Evolutionary conservation across 208 protist genomes (phyloP).

Genomic region (Trypanosoma cruzi): DNA sequence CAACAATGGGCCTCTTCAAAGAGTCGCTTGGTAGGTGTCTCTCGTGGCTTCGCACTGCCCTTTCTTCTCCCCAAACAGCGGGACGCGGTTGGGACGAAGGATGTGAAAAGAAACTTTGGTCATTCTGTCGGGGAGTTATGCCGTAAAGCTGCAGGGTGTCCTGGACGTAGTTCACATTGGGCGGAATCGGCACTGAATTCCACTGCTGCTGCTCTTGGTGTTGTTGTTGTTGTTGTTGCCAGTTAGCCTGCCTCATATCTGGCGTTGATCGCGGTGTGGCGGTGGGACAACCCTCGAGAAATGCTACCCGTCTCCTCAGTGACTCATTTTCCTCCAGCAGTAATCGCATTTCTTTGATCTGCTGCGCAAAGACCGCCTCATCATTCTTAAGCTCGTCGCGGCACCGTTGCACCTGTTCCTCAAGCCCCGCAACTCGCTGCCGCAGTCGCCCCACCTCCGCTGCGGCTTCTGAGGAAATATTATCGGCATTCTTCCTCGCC

Average conservation of each 20-base stretch:
- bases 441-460: slow-evolving; percentile 29
- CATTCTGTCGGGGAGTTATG: not conserved
- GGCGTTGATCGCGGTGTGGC: not conserved
- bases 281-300: slow-evolving; percentile 11
- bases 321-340: slow-evolving; percentile 54
- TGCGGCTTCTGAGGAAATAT: not conserved
- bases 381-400: slow-evolving; percentile 76
- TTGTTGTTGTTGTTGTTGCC: not conserved
- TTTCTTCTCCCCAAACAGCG: not conserved
- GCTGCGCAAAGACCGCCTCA: slow-evolving; percentile 66
- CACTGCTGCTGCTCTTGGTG: slow-evolving; percentile 10
- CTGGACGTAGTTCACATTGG: slow-evolving; percentile 13
- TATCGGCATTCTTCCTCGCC: not conserved
- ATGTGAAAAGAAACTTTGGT: not conserved
- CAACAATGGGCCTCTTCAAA: not conserved
- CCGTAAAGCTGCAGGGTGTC: slow-evolving; percentile 9
- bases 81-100: not conserved
- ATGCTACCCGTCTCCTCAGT: slow-evolving; percentile 30
- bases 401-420: slow-evolving; percentile 53
- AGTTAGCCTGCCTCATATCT: not conserved
- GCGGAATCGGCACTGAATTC: not conserved
- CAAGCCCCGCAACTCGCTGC: slow-evolving; percentile 22
- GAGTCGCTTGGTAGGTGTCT: not conserved
- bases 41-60: not conserved
- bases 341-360: slow-evolving; percentile 58